Evolutionary conservation across 768 basidiomycete genomes (phyloP), one percentile per base, ranked within the genome.

Genomic region (Amanita phalloides): DNA sequence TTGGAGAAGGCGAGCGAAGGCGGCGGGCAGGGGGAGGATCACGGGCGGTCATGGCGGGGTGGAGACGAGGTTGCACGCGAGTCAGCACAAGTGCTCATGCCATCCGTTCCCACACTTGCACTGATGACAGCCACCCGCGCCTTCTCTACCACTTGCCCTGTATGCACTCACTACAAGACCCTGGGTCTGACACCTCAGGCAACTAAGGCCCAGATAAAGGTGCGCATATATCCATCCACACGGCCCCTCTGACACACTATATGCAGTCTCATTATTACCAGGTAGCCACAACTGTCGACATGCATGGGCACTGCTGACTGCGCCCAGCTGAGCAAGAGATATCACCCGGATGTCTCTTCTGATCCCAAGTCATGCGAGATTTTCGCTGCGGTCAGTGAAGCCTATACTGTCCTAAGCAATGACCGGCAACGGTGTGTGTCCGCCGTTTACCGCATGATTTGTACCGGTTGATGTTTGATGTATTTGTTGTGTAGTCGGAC

Each of bases 281-380:
- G 63, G 73, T 69, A 51, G 45, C 21, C 37, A 30, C 1, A 8
- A 32, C 20, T 7, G 9, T 11, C 5, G 17, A 48, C 56, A 48
- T 28, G 30, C 6, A 28, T 23, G 13, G 9, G 5, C 43, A 13
- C 8, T 20, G 25, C 20, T 26, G 28, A 45, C 13, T 28, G 13
- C 38, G 25, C 33, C 45, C 30, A 74, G 71, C 56, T 74, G 54
- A 74, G 74, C 63, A 75, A 74, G 58, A 59, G 61, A 53, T 72
- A 76, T 52, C 75, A 77, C 56, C 75, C 75, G 1, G 75, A 77
- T 53, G 64, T 77, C 21, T 69, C 74, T 3, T 66, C 71, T 10
- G 71, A 75, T 44, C 67, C 68, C 3, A 58, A 60, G 25, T 73
- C 74, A 4, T 63, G 60, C 35, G 63, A 67, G 6, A 54, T 70